These are phyloP conservation scores for Rhizopogon vinicolor DNA, from an alignment of 768 basidiomycete genomes.

Conservation along the genomic window DNA sequence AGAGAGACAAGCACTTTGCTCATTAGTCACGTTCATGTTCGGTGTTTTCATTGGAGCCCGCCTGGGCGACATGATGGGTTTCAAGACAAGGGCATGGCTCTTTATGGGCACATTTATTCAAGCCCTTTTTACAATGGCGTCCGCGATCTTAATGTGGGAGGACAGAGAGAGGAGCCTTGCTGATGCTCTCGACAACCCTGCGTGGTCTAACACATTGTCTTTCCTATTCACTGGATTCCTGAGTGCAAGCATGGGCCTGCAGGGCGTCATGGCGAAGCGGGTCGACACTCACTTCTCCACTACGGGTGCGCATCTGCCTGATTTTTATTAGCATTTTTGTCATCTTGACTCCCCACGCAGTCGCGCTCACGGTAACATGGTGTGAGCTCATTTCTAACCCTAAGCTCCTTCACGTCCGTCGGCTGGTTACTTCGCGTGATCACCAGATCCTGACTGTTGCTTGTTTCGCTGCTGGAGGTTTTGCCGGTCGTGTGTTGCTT, in stretches of 20 bases:
- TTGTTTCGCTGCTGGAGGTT: slow-evolving; percentile 74
- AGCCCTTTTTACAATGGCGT: slow-evolving; percentile 67
- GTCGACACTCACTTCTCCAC: slow-evolving; percentile 74
- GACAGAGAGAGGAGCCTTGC: slow-evolving; percentile 52
- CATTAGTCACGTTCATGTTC: slow-evolving; percentile 61
- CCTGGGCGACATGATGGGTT: slow-evolving; percentile 66
- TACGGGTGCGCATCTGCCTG: slow-evolving; percentile 47
- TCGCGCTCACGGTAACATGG: slow-evolving; percentile 88
- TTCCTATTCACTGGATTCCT: slow-evolving; percentile 72
- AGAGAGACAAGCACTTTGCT: slow-evolving; percentile 75
- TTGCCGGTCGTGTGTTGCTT: slow-evolving; percentile 56
- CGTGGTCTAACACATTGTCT: slow-evolving; percentile 61
- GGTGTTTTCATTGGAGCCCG: slow-evolving; percentile 67
- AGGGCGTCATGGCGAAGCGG: slow-evolving; percentile 77
- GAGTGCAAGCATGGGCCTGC: slow-evolving; percentile 73
- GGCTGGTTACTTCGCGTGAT: slow-evolving; percentile 57
- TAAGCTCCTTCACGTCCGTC: slow-evolving; percentile 56
- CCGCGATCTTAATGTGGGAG: slow-evolving; percentile 64
- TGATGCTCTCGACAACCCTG: slow-evolving; percentile 47
- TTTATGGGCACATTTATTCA: slow-evolving; percentile 63
- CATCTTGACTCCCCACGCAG: slow-evolving; percentile 27
- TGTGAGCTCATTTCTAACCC: slow-evolving; percentile 85
- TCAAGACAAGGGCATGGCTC: slow-evolving; percentile 68
- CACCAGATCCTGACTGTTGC: slow-evolving; percentile 63
- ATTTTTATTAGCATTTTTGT: neutral